Evolutionary conservation across 1,139 yeast genomes (phyloP).

Genomic region (Candida mesenterica): DNA sequence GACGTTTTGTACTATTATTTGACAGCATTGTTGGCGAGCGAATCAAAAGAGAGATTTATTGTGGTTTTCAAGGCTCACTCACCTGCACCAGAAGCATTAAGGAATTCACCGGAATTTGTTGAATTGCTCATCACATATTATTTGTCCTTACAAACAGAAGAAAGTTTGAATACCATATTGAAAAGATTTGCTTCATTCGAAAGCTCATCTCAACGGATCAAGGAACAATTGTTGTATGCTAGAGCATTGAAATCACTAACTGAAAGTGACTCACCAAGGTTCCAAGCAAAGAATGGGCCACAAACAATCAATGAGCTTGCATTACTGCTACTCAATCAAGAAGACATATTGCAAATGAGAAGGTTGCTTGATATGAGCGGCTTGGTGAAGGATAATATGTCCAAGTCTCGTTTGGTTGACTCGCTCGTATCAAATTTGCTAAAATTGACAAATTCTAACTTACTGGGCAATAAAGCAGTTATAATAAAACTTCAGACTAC

Average conservation of each 20-base stretch:
- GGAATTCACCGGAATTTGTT: slow-evolving; percentile 17
- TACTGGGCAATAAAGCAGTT: too few species aligned
- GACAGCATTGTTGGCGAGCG: slow-evolving; percentile 15
- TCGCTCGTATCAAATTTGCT: too few species aligned
- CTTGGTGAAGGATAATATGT: not conserved
- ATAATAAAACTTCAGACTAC: slow-evolving; percentile 9
- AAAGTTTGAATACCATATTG: slow-evolving; percentile 19
- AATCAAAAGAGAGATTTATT: slow-evolving; percentile 17
- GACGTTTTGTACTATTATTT: slow-evolving; percentile 13
- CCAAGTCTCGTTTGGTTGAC: not conserved
- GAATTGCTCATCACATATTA: slow-evolving; percentile 26
- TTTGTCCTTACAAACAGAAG: slow-evolving; percentile 11
- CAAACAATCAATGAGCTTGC: slow-evolving; percentile 10
- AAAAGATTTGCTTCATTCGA: slow-evolving; percentile 5
- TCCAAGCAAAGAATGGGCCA: not conserved
- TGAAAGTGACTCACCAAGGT: not conserved
- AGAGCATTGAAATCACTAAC: slow-evolving; percentile 21
- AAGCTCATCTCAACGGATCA: slow-evolving; percentile 9
- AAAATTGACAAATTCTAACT: slow-evolving; percentile 9
- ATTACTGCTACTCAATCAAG: slow-evolving; percentile 7
- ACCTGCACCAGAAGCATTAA: slow-evolving; percentile 10
- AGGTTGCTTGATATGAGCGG: slow-evolving; percentile 12
- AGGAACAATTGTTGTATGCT: slow-evolving; percentile 21
- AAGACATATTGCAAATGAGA: slow-evolving; percentile 17
- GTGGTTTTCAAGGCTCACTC: slow-evolving; percentile 15